Evolutionary conservation across 106 monocot species (phyloP), one percentile per base, ranked within the genome.

Genomic region (Cymbidium sinense): DNA sequence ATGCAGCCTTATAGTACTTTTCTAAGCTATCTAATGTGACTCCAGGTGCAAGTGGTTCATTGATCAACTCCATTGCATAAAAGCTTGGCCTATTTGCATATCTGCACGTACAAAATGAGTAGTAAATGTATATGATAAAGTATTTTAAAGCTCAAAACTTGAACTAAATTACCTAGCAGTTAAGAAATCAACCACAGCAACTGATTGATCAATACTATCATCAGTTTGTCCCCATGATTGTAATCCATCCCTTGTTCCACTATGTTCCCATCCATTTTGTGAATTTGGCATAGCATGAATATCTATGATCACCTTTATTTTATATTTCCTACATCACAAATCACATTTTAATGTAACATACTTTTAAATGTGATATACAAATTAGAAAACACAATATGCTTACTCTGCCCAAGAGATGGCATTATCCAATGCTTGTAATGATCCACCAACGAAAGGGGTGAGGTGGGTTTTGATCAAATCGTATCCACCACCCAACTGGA

Each of bases 401-500:
- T 83, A 92, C 92, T 90, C 88, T 65, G 92, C 88, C 92, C 92
- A 92, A 3, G 75, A 69, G 84, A 95, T 92, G 58, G 95, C 95
- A 61, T 88, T 90, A 71, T 95, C 95, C 25, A 95, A 50, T 58
- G 82, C 83, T 36, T 82, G 72, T 3, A 95, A 78, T 9, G 92
- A 92, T 1, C 95, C 92, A 1, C 85, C 92, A 19, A 88, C 86
- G 74, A 86, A 91, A 17, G 92, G 92, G n/a, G 70, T 13, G 18
- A 4, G 92, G 95, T 43, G 92, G 92, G 34, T 51, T 81, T 21
- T 84, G 81, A 44, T 90, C 90, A 37, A 85, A 86, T 6, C 88
- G 85, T 11, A 95, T 95, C 95, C 95, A 95, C 95, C 95, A 95
- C 35, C 95, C 92, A 58, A 95, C n/a, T n/a, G 95, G 95, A 39